Evolutionary conservation across 306 rosid species (phyloP).

Genomic region (Cyclanthera cordifolia): DNA sequence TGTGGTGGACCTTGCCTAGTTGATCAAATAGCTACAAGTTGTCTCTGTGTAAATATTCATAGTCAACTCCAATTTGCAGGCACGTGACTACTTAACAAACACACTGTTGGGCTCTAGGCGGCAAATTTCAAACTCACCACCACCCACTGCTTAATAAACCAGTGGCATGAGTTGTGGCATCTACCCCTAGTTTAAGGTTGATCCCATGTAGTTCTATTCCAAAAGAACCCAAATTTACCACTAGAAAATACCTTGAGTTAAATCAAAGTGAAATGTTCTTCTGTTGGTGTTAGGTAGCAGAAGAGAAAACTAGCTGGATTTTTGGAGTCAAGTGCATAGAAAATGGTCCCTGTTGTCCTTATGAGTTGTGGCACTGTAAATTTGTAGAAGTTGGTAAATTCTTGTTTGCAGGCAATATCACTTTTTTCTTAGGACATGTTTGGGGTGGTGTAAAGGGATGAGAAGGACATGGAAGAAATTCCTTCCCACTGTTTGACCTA

Average conservation of each 20-base stretch:
- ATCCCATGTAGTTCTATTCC: neutral
- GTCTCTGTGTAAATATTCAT: neutral
- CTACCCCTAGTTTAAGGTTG: neutral
- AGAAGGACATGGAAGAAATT: too few species aligned
- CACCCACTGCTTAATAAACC: neutral
- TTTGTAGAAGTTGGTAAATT: neutral
- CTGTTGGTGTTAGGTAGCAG: slow-evolving; percentile 9
- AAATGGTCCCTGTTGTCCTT: slow-evolving; percentile 3
- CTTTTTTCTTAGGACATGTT: neutral
- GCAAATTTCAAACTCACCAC: neutral
- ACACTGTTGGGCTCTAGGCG: neutral
- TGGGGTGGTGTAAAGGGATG: too few species aligned
- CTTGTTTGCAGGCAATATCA: neutral
- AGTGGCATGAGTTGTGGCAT: neutral
- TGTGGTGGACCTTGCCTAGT: neutral
- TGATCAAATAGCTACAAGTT: neutral
- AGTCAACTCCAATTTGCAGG: neutral
- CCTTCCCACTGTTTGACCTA: too few species aligned
- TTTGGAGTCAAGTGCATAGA: neutral
- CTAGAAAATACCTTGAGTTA: too few species aligned
- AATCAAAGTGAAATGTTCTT: neutral
- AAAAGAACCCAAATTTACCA: neutral
- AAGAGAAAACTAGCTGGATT: neutral
- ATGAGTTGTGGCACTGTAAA: neutral
- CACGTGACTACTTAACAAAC: neutral